Percentiles rank a stretch among this genome's conserved stretches.
These are phyloP conservation scores for Chytriomyces sp. DNA, from an alignment of 192 early-diverging fungal genomes.

Conservation along the genomic window DNA sequence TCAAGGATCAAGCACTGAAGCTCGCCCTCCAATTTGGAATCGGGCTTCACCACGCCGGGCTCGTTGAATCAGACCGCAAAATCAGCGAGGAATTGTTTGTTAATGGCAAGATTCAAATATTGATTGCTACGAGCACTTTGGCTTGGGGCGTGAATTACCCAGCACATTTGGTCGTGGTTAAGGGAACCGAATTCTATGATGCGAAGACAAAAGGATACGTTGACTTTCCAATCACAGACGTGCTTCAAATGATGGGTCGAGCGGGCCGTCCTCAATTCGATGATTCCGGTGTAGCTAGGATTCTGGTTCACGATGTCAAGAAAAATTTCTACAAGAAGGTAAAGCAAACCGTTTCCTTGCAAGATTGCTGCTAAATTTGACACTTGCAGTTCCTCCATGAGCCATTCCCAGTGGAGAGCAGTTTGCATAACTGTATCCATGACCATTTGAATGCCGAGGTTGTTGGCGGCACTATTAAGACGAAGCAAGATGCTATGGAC, in stretches of 20 bases:
- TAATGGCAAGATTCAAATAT: conserved; percentile 92
- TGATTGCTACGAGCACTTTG: conserved; percentile 93
- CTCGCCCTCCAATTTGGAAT: conserved; percentile 91
- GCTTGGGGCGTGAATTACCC: conserved; percentile 99
- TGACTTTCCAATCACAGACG: conserved; percentile 97
- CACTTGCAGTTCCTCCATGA: conserved; percentile 97
- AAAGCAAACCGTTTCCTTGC: too few relatives aligned
- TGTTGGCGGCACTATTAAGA: conserved; percentile 80
- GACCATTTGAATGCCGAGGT: conserved; percentile 97
- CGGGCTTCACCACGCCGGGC: conserved; percentile 95
- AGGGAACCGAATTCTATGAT: conserved; percentile 98
- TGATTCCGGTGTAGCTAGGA: conserved; percentile 84
- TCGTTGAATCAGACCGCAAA: conserved; percentile 83
- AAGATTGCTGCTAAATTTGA: too few relatives aligned
- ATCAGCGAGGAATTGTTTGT: conserved; percentile 93
- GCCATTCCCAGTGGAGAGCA: conserved; percentile 69
- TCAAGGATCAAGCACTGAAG: conserved; percentile 80
- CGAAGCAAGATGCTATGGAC: conserved; percentile 92
- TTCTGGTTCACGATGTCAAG: conserved; percentile 94
- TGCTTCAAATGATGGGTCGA: conserved; percentile 98
- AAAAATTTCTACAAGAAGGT: conserved; percentile 99
- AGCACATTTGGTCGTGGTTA: conserved; percentile 95
- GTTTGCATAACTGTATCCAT: conserved; percentile 58
- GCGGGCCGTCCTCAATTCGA: conserved; percentile 97
- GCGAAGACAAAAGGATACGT: conserved; percentile 87